phyloP scores from a whole-genome alignment of 2,329 filamentous ascomycete species.

The Neopestalotiopsis sp. region DNA sequence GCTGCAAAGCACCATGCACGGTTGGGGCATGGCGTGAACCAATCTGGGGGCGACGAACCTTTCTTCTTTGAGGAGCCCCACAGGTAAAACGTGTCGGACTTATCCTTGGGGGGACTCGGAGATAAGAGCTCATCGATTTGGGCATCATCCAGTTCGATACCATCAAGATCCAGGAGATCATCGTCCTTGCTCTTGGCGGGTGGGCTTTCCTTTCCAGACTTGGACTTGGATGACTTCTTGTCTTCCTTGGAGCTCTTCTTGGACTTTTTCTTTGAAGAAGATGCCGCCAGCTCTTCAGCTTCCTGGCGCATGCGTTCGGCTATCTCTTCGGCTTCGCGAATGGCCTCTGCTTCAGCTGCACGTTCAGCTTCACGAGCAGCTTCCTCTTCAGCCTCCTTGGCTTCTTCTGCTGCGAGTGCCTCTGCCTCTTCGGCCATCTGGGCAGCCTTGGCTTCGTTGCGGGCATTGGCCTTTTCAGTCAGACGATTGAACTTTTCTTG shows the following conservation, averaged over 20 bases:
- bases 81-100: slow-evolving; percentile 58
- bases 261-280: slow-evolving; percentile 43
- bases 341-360: slow-evolving; percentile 24
- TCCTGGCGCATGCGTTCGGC: slow-evolving; percentile 17
- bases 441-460: slow-evolving; percentile 40
- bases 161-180: slow-evolving; percentile 35
- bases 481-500: slow-evolving; percentile 41
- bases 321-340: slow-evolving; percentile 21
- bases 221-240: slow-evolving; percentile 36
- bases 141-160: slow-evolving; percentile 36
- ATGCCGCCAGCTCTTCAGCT: slow-evolving; percentile 29
- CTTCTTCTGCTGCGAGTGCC: slow-evolving; percentile 26
- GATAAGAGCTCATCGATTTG: slow-evolving; percentile 27
- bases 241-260: slow-evolving; percentile 45
- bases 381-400: slow-evolving; percentile 27
- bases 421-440: slow-evolving; percentile 44
- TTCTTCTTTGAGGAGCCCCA: slow-evolving; percentile 53
- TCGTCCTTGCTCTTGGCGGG: slow-evolving; percentile 26
- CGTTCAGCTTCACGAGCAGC: slow-evolving; percentile 28
- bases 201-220: not conserved
- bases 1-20: slow-evolving; percentile 28
- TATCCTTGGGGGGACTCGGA: slow-evolving; percentile 31
- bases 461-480: slow-evolving; percentile 37
- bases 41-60: slow-evolving; percentile 39
- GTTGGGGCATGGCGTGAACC: not conserved